Evolutionary conservation across 2,329 filamentous ascomycete genomes (phyloP), one percentile per base, ranked within the genome.

Genomic region (Cercospora citrullina): DNA sequence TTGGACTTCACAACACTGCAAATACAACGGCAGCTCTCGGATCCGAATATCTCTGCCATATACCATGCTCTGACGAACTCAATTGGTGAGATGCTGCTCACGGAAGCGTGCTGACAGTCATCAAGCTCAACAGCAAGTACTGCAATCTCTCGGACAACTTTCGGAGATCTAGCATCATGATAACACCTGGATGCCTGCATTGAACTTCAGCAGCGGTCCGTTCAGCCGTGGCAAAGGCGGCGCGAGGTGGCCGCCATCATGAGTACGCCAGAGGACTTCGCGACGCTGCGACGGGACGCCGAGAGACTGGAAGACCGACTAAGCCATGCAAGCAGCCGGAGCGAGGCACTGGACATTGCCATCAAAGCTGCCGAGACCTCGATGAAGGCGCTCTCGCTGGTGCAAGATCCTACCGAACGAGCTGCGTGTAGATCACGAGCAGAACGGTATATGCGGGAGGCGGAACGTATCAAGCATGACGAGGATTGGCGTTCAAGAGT

Each of bases 301-400:
- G 69, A 71, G 33, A 70, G 69, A 60, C 67, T 71, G 31, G 63
- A 68, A 12, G 53, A 65, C 23, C 69, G 74, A 63, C 68, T 75
- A 30, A 66, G 60, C n/a, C 68, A 66, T 18, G 70, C 74, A 45
- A 66, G 64, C 60, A 74, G 68, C 67, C 70, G 72, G 60, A 70
- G 86, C 72, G 88, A 89, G 73, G 93, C 92, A 53, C 84, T 97
- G 65, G 83, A 89, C 62, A 86, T 91, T 77, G 90, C 92, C 60
- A 92, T 97, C 75, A 83, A 85, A 71, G 91, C 91, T 4, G 91
- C 89, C 23, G 93, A 97, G 77, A 82, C 91, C 61, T 94, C 95
- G 73, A 92, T 97, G 88, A 87, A 87, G 75, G 92, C 92, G 2
- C 82, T 92, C 63, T 84, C 83, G 68, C 82, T 91, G 68, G 86